A percentile compares a stretch with the other conserved stretches of the same genome.
phyloP scores from a whole-genome alignment of 1,284 basidiomycete genomes.

The Amylostereum areolatum region DNA sequence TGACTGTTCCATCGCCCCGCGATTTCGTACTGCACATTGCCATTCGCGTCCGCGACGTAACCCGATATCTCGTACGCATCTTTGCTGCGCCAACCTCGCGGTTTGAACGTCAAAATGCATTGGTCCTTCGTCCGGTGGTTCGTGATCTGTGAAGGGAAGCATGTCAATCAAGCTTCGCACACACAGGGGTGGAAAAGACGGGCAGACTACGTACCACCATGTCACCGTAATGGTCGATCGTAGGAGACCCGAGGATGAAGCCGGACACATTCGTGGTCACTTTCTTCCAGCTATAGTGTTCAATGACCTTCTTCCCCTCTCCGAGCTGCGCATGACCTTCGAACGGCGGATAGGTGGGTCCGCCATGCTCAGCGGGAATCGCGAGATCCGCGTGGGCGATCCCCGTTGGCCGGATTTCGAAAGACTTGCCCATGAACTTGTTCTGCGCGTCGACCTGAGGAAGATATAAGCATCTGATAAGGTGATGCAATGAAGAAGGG shows the following conservation, averaged over 20 bases:
- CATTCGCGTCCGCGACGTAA: constrained; percentile 65
- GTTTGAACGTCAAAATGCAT: constrained; percentile 92
- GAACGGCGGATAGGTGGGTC: constrained; percentile 50
- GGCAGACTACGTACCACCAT: constrained; percentile 64
- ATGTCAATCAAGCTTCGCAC: neutral
- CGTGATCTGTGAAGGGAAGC: constrained; percentile 47
- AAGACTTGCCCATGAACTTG: constrained; percentile 94
- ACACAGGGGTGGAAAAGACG: neutral
- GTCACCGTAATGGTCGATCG: constrained; percentile 97
- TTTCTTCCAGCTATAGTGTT: constrained; percentile 94
- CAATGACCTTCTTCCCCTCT: constrained; percentile 44
- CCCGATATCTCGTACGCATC: constrained; percentile 93
- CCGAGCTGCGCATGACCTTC: constrained; percentile 32
- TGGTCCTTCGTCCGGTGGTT: constrained; percentile 93
- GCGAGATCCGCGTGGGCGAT: constrained; percentile 87
- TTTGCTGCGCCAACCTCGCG: constrained; percentile 89
- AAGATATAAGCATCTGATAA: constrained; percentile 6
- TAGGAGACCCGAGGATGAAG: constrained; percentile 89
- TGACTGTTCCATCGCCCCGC: constrained; percentile 96
- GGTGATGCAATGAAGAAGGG: neutral
- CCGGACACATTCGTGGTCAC: constrained; percentile 92
- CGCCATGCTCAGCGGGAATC: constrained; percentile 60
- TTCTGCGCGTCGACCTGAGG: constrained; percentile 83
- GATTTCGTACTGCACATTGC: constrained; percentile 79
- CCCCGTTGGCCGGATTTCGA: constrained; percentile 95